phyloP scores from a whole-genome alignment of 192 early-diverging fungal species.

The Gryganskiella cystojenkinii region DNA sequence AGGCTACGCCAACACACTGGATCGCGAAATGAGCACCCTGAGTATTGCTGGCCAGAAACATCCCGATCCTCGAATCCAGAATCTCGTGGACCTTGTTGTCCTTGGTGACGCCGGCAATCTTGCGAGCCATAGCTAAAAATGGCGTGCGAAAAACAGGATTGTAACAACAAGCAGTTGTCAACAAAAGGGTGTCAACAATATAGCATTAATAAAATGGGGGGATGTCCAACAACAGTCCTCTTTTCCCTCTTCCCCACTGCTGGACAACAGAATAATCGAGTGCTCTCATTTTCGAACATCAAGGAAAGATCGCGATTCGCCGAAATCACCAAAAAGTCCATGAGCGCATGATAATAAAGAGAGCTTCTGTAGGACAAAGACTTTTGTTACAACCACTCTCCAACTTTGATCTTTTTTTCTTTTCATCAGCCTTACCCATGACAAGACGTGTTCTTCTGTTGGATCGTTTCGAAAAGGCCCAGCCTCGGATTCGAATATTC shows the following conservation, averaged over 20 bases:
- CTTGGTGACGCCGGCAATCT: conserved; percentile 41
- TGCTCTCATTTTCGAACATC: too few relatives aligned
- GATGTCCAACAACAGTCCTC: too few relatives aligned
- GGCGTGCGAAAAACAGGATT: not conserved
- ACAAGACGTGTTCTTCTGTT: conserved; percentile 48
- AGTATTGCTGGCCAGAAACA: conserved; percentile 40
- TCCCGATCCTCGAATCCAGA: conserved; percentile 32
- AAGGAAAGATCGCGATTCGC: not conserved
- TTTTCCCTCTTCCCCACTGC: too few relatives aligned
- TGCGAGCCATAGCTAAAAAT: conserved; percentile 30
- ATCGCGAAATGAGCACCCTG: conserved; percentile 30
- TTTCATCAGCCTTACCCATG: conserved; percentile 45
- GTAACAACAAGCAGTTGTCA: too few relatives aligned
- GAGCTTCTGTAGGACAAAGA: conserved; percentile 4
- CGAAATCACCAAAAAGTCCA: too few relatives aligned
- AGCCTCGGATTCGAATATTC: conserved; percentile 57
- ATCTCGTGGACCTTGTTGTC: conserved; percentile 32
- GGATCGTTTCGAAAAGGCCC: conserved; percentile 54
- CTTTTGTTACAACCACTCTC: not conserved
- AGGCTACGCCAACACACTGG: conserved; percentile 48
- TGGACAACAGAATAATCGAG: not conserved
- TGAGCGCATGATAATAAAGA: too few relatives aligned
- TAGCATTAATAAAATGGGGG: too few relatives aligned
- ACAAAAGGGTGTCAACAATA: too few relatives aligned
- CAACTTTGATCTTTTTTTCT: not conserved